These are phyloP conservation scores for Trifolium dubium DNA, from an alignment of 306 rosid genomes.

Conservation along the genomic window DNA sequence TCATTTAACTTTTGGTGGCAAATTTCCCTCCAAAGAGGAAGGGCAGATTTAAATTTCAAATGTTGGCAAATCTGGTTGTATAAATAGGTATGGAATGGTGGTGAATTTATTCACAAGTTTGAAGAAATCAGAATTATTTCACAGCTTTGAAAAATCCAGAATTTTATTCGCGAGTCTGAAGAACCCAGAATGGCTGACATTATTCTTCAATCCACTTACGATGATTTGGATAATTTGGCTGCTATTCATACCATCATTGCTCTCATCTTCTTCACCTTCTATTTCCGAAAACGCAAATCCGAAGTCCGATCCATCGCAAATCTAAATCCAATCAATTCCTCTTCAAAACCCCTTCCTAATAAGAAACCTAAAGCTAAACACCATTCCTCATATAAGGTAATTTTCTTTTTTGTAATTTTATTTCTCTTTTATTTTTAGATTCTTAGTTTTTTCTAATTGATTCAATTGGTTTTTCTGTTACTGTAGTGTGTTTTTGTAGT, in stretches of 20 bases:
- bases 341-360: slow-evolving; percentile 39
- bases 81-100: too few relatives aligned
- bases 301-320: slow-evolving; percentile 74
- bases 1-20: too few relatives aligned
- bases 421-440: not conserved
- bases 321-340: slow-evolving; percentile 60
- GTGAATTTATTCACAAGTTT: too few relatives aligned
- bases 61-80: too few relatives aligned
- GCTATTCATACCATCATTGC: slow-evolving; percentile 71
- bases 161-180: too few relatives aligned
- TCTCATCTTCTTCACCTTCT: slow-evolving; percentile 62
- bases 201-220: too few relatives aligned
- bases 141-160: too few relatives aligned
- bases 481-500: not conserved
- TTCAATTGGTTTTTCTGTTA: not conserved
- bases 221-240: too few relatives aligned
- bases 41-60: too few relatives aligned
- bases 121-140: too few relatives aligned
- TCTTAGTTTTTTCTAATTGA: not conserved
- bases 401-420: slow-evolving; percentile 14
- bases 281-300: slow-evolving; percentile 72
- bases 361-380: slow-evolving; percentile 69
- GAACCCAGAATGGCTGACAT: too few relatives aligned
- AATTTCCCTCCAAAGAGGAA: too few relatives aligned
- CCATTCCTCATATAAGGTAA: slow-evolving; percentile 83